Percentiles rank a stretch among this genome's conserved stretches.
Conservation (phyloP, 192 early-diverging fungal species). For the Fimicolochytrium jonesii region DNA sequence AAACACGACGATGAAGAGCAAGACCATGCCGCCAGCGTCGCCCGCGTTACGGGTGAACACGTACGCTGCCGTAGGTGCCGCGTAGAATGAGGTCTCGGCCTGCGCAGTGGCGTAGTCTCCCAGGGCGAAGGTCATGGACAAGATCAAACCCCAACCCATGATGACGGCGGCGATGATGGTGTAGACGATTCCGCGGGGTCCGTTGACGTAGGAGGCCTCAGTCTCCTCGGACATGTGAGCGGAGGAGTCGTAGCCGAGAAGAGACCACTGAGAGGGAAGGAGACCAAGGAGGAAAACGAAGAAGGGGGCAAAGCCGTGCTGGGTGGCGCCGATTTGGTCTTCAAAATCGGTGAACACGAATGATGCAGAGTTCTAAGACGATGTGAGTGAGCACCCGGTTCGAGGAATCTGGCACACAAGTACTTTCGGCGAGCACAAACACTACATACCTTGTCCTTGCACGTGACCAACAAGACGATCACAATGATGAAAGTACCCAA, state of each 20-base stretch:
- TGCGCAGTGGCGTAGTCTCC: conserved; percentile 16
- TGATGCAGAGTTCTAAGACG: neutral
- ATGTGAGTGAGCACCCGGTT: too few species aligned
- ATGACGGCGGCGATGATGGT: conserved; percentile 30
- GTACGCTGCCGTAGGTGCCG: conserved; percentile 26
- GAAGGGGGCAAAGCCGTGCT: conserved; percentile 20
- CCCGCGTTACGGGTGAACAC: conserved; percentile 33
- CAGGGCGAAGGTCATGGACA: conserved; percentile 32
- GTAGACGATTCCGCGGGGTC: conserved; percentile 34
- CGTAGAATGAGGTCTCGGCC: neutral
- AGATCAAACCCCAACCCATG: conserved; percentile 39
- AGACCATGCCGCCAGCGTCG: conserved; percentile 27
- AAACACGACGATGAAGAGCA: conserved; percentile 36
- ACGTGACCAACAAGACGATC: conserved; percentile 32
- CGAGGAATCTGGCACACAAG: too few species aligned
- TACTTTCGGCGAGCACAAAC: too few species aligned
- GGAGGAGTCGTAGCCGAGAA: conserved; percentile 43
- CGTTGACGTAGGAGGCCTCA: conserved; percentile 33
- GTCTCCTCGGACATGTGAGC: conserved; percentile 49
- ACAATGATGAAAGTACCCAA: conserved; percentile 40
- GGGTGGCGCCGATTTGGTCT: conserved; percentile 26
- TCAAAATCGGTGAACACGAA: conserved; percentile 26
- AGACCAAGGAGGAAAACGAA: conserved; percentile 39
- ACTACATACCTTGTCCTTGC: conserved; percentile 14
- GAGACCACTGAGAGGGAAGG: conserved; percentile 35